Evolutionary conservation across 805 yeast species (phyloP).

Genomic region (Cyberlindnera veronae): DNA sequence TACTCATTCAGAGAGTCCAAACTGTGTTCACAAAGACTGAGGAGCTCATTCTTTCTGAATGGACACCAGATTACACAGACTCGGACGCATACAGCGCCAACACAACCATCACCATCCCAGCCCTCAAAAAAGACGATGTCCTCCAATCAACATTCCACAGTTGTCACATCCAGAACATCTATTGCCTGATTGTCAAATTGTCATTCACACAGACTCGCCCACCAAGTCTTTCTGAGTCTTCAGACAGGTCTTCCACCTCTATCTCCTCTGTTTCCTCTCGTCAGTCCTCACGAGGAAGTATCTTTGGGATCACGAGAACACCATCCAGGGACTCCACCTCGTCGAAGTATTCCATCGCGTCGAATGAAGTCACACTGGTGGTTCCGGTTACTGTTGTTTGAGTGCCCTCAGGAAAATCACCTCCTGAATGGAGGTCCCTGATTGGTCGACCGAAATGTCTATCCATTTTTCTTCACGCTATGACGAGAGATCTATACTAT

Average conservation of each 20-base stretch:
- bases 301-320: neutral
- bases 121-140: slow-evolving; percentile 6
- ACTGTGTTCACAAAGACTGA: slow-evolving; percentile 3
- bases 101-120: slow-evolving; percentile 11
- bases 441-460: too few relatives aligned
- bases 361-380: neutral
- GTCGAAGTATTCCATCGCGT: neutral
- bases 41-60: slow-evolving; percentile 1
- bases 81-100: slow-evolving; percentile 4
- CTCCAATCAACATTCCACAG: slow-evolving; percentile 20
- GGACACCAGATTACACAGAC: slow-evolving; percentile 21
- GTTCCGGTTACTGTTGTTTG: neutral
- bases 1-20: slow-evolving; percentile 12
- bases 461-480: too few relatives aligned
- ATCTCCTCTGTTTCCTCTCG: too few relatives aligned
- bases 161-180: slow-evolving; percentile 23
- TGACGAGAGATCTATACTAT: too few relatives aligned
- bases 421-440: too few relatives aligned
- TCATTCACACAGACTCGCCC: neutral
- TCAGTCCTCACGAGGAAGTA: too few relatives aligned
- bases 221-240: neutral
- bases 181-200: slow-evolving; percentile 9
- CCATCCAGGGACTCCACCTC: neutral
- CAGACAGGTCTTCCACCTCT: too few relatives aligned
- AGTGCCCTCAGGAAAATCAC: too few relatives aligned